Evolutionary conservation across 164 flowering plant species (phyloP), one percentile per base, ranked within the genome.

Genomic region (Vitis riparia): DNA sequence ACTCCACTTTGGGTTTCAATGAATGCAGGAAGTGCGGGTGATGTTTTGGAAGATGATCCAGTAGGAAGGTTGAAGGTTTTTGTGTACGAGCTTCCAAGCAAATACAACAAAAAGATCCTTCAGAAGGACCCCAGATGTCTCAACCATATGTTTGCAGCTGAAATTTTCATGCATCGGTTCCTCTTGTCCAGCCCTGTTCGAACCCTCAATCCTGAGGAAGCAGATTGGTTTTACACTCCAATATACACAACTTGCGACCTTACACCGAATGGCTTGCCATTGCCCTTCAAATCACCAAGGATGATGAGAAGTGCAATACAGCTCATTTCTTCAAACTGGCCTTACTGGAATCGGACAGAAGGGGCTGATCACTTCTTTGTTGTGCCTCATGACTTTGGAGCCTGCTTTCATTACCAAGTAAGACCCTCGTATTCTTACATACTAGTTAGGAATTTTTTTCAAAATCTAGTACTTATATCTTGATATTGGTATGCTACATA

Each of bases 291-390:
- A 74, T 92, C 98, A 2, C 98, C 97, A 0, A 77, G 97, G 55
- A 89, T 92, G 95, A 89, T 92, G 94, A 81, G 97, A 75, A 92
- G 97, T 65, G 97, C 97, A 10, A 87, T 94, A 32, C 97, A 92
- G 73, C 92, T 94, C 57, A 89, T 94, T 53, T 88, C 98, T 51
- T 75, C 93, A 37, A 91, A 87, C 68, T 91, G 96, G 97, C 98
- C 97, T 62, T 92, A 84, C 50, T 94, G 98, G 98, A 94, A 94
- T 55, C 68, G 91, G 2, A 88, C 97, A 0, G 92, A 92, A 82
- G 98, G 98, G 29, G 97, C 97, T 65, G 91, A 94, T 75, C 98
- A 94, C 76, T 92, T 94, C 80, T 94, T 94, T 71, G 91, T 94
- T 13, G 87, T 81, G 32, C 97, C 98, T 53, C 98, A 91, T 78